phyloP scores from a whole-genome alignment of 2,329 filamentous ascomycete genomes.

The Fusarium sp. region DNA sequence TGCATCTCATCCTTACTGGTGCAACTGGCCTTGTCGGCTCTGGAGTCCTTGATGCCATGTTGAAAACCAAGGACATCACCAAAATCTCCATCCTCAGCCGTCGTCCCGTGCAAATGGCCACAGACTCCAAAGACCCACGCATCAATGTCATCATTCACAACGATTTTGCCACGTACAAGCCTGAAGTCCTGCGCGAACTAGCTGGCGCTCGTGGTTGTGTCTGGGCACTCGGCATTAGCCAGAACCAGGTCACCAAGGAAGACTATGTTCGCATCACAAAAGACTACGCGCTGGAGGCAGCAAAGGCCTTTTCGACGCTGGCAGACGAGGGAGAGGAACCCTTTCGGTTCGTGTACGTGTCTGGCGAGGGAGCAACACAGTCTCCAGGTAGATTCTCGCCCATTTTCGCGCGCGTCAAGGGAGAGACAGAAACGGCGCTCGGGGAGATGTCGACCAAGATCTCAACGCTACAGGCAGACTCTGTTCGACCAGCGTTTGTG shows the following conservation, averaged over 20 bases:
- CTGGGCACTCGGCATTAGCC: slow-evolving; percentile 78
- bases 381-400: slow-evolving; percentile 66
- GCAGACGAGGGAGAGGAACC: slow-evolving; percentile 56
- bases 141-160: slow-evolving; percentile 75
- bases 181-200: slow-evolving; percentile 68
- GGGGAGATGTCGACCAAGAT: slow-evolving; percentile 61
- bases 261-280: slow-evolving; percentile 78
- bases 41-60: slow-evolving; percentile 70
- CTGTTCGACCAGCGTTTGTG: slow-evolving; percentile 70
- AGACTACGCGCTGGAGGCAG: slow-evolving; percentile 73
- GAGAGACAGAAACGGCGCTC: slow-evolving; percentile 71
- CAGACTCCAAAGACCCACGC: slow-evolving; percentile 67
- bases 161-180: slow-evolving; percentile 73
- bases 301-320: slow-evolving; percentile 67
- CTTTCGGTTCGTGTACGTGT: slow-evolving; percentile 80
- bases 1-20: slow-evolving; percentile 77
- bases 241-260: slow-evolving; percentile 70
- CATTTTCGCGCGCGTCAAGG: slow-evolving; percentile 74
- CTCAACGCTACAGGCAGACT: slow-evolving; percentile 64
- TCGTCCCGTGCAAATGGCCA: slow-evolving; percentile 72
- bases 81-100: slow-evolving; percentile 77
- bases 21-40: slow-evolving; percentile 76
- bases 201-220: slow-evolving; percentile 76
- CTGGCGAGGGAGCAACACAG: slow-evolving; percentile 71
- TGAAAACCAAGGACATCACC: slow-evolving; percentile 65